Percentiles rank a stretch among this genome's conserved stretches.
These are phyloP conservation scores for Lasiodiplodia gonubiensis DNA, from an alignment of 2,329 filamentous ascomycete species.

Conservation along the genomic window DNA sequence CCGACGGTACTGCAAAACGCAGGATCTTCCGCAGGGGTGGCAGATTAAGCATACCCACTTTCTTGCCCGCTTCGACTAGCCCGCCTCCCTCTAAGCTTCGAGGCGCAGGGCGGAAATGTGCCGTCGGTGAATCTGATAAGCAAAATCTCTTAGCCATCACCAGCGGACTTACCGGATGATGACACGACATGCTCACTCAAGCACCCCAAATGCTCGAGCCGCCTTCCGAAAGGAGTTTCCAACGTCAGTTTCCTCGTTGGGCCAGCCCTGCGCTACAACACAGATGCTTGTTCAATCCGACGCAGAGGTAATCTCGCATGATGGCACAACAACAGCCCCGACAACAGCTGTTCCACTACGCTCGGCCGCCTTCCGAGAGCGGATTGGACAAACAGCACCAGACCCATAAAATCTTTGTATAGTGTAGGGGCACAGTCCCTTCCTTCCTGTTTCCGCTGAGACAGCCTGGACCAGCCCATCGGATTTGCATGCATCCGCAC, in stretches of 20 bases:
- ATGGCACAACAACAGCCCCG: background rate
- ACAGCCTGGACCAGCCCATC: background rate
- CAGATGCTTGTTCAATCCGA: constrained; percentile 1
- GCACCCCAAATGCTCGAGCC: background rate
- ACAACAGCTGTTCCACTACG: constrained; percentile 4
- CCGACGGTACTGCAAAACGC: background rate
- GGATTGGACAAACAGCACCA: background rate
- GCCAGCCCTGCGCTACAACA: background rate
- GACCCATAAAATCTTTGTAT: background rate
- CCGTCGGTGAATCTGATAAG: constrained; percentile 15
- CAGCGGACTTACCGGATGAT: background rate
- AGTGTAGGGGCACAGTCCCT: background rate
- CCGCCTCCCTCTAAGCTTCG: constrained; percentile 6
- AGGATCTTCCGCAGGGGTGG: constrained; percentile 11
- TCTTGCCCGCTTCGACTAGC: constrained; percentile 11
- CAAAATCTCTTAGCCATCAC: constrained; percentile 1
- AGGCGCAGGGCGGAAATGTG: constrained; percentile 7
- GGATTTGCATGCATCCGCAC: constrained; percentile 9
- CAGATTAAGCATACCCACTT: constrained; percentile 7
- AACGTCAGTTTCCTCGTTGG: background rate
- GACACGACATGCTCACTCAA: background rate
- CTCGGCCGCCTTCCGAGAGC: constrained; percentile 9
- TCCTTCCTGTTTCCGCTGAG: background rate
- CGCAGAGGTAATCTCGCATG: constrained; percentile 17
- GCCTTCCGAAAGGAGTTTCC: background rate